Conservation (phyloP, 331 rosid genomes). For the Acacia pycnantha region DNA sequence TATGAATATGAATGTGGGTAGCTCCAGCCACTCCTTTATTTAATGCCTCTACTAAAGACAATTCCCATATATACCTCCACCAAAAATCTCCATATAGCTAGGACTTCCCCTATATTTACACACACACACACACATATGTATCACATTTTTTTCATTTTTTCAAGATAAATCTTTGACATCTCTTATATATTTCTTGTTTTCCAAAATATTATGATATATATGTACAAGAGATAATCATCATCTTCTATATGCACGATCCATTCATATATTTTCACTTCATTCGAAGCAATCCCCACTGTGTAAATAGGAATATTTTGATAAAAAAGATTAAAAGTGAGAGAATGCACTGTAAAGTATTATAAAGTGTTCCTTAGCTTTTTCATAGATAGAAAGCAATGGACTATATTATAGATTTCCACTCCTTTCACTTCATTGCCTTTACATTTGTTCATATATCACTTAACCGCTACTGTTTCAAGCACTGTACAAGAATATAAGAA, state of each 20-base stretch:
- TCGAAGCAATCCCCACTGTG: neutral
- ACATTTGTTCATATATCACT: neutral
- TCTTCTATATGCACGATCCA: neutral
- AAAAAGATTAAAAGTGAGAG: neutral
- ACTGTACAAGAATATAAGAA: neutral
- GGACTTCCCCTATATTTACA: neutral
- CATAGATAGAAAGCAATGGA: neutral
- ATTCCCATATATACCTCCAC: neutral
- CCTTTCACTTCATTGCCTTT: slow-evolving; percentile 2
- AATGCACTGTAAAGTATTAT: neutral
- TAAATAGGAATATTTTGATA: neutral
- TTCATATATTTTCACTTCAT: neutral
- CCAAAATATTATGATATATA: neutral
- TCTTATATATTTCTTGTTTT: neutral
- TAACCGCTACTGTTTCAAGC: neutral
- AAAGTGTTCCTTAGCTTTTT: neutral
- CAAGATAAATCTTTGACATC: neutral
- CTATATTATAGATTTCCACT: neutral
- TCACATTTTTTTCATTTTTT: neutral
- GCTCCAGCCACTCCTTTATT: neutral
- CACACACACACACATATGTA: neutral
- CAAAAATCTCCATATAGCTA: neutral
- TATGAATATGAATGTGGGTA: neutral
- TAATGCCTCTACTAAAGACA: neutral
- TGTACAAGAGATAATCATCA: neutral